Percentiles rank a stretch among this genome's conserved stretches.
Evolutionary conservation across 768 basidiomycete genomes (phyloP).

Genomic region (Podaxis sp.): DNA sequence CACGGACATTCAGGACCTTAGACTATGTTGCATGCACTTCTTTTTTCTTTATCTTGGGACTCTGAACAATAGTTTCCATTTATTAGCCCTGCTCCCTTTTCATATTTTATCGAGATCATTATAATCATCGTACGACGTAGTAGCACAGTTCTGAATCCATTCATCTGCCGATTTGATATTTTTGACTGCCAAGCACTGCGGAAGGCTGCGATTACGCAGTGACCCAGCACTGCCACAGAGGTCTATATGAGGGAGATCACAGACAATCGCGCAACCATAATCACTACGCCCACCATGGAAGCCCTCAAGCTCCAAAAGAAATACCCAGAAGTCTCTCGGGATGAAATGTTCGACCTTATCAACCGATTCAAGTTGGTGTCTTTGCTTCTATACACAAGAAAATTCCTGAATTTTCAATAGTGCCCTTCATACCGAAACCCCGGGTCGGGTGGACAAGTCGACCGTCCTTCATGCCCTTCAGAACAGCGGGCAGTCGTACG

Average conservation of each 20-base stretch:
- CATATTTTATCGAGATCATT: not conserved
- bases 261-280: conserved; percentile 11
- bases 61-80: conserved; percentile 4
- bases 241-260: conserved; percentile 16
- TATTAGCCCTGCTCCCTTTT: not conserved
- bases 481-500: conserved; percentile 83
- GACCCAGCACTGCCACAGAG: conserved; percentile 14
- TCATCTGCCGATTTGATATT: not conserved
- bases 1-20: not conserved
- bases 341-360: conserved; percentile 94
- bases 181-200: not conserved
- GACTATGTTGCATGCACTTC: conserved; percentile 1
- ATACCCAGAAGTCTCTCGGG: conserved; percentile 85
- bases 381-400: conserved; percentile 4
- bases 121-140: not conserved
- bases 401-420: conserved; percentile 34
- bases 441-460: conserved; percentile 82
- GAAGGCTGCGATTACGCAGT: conserved; percentile 12
- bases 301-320: conserved; percentile 88
- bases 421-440: conserved; percentile 72
- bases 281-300: conserved; percentile 53
- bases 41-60: conserved; percentile 11
- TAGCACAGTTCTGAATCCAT: not conserved
- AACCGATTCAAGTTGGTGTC: conserved; percentile 90
- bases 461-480: conserved; percentile 79